These are phyloP conservation scores for Stentor roeselii DNA, from an alignment of 73 alveolate genomes.

Conservation along the genomic window DNA sequence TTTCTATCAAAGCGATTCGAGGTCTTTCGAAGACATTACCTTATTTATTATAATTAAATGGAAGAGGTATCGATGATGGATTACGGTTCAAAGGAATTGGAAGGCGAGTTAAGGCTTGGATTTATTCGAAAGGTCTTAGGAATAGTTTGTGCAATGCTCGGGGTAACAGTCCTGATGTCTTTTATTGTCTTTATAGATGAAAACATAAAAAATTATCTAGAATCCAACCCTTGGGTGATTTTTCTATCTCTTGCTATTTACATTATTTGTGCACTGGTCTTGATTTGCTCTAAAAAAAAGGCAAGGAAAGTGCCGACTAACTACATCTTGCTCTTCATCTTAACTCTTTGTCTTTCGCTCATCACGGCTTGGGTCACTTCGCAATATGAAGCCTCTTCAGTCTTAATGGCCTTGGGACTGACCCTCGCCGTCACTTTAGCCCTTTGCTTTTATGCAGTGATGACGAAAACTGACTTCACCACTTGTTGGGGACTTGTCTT, in stretches of 20 bases:
- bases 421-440: slow-evolving; percentile 41
- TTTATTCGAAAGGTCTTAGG: slow-evolving; percentile 43
- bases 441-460: slow-evolving; percentile 47
- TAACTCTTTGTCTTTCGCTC: slow-evolving; percentile 49
- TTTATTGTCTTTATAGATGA: slow-evolving; percentile 1
- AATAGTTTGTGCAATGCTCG: slow-evolving; percentile 30
- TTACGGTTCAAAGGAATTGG: background rate
- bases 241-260: background rate
- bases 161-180: slow-evolving; percentile 42
- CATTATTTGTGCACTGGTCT: background rate
- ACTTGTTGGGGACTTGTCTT: slow-evolving; percentile 11
- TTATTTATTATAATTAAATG: too few species aligned
- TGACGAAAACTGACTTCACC: slow-evolving; percentile 36
- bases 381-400: slow-evolving; percentile 55
- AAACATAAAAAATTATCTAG: slow-evolving; percentile 14
- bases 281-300: slow-evolving; percentile 47
- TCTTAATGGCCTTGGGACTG: slow-evolving; percentile 46
- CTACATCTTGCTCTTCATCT: slow-evolving; percentile 51
- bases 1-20: too few species aligned
- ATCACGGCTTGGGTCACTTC: slow-evolving; percentile 41
- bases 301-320: slow-evolving; percentile 66
- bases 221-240: slow-evolving; percentile 22
- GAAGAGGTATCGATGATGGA: too few species aligned
- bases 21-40: too few species aligned
- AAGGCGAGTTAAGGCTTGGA: slow-evolving; percentile 22